phyloP scores from a whole-genome alignment of 2,329 filamentous ascomycete species.

The Penicillium sp. region DNA sequence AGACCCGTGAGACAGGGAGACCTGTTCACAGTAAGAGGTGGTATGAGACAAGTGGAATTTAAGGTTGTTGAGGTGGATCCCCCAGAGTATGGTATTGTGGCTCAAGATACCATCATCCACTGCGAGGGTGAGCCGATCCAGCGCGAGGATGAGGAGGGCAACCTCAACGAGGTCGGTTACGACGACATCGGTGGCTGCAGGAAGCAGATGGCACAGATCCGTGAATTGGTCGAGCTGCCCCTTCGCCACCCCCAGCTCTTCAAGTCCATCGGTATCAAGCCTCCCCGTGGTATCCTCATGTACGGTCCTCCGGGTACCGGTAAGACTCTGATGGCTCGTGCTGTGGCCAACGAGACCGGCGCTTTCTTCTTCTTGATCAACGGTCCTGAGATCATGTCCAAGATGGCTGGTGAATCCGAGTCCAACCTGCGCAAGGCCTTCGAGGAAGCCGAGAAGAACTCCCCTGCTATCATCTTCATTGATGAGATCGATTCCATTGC shows the following conservation, averaged over 20 bases:
- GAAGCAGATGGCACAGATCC: conserved; percentile 99
- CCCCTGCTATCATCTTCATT: conserved; percentile 97
- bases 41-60: conserved; percentile 98
- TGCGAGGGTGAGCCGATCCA: conserved; percentile 96
- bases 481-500: conserved; percentile 99
- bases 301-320: conserved; percentile 95
- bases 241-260: conserved; percentile 95
- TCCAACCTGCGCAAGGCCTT: conserved; percentile 98
- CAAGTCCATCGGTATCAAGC: conserved; percentile 99
- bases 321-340: conserved; percentile 98
- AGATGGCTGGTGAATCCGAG: conserved; percentile 99
- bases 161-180: conserved; percentile 97
- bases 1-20: conserved; percentile 94
- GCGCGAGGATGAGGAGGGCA: conserved; percentile 97
- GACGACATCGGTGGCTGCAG: conserved; percentile 98
- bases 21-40: conserved; percentile 91
- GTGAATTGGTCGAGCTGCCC: conserved; percentile 94
- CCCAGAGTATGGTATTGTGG: conserved; percentile 96
- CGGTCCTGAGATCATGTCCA: conserved; percentile 98
- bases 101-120: conserved; percentile 98
- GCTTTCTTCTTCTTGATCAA: conserved; percentile 99
- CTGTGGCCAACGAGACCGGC: conserved; percentile 96
- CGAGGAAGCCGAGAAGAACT: conserved; percentile 99
- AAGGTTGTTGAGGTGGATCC: conserved; percentile 98
- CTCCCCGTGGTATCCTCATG: conserved; percentile 92